A percentile compares a stretch with the other conserved stretches of the same genome.
These are phyloP conservation scores for Pleurotus platypus DNA, from an alignment of 768 basidiomycete species.

Conservation along the genomic window DNA sequence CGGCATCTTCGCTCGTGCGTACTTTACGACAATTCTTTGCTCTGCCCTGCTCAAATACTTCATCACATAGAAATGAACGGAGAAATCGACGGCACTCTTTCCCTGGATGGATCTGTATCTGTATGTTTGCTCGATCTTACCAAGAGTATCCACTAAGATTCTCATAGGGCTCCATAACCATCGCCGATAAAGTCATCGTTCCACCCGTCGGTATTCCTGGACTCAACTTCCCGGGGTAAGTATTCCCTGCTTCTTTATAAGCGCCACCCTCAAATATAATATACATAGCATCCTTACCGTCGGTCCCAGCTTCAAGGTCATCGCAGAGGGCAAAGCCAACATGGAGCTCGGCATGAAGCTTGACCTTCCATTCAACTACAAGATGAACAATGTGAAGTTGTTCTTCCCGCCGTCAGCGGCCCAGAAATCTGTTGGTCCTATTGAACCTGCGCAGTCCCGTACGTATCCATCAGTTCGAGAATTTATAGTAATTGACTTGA, in stretches of 20 bases:
- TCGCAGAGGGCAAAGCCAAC: conserved; percentile 23
- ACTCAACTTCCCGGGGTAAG: conserved; percentile 27
- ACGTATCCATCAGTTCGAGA: conserved; percentile 8
- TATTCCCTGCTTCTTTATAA: background rate
- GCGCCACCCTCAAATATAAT: background rate
- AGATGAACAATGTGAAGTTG: conserved; percentile 24
- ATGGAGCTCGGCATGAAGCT: conserved; percentile 27
- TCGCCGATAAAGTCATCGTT: conserved; percentile 24
- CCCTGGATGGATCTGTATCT: conserved; percentile 20
- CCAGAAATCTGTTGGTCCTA: conserved; percentile 17
- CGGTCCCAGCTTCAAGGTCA: conserved; percentile 35
- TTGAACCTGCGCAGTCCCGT: conserved; percentile 26
- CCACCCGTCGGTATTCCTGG: conserved; percentile 26
- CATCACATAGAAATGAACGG: conserved; percentile 17
- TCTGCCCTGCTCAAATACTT: background rate
- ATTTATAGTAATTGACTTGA: background rate
- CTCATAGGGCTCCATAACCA: conserved; percentile 21
- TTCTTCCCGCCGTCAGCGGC: conserved; percentile 31
- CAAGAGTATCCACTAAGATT: background rate
- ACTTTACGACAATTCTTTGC: background rate
- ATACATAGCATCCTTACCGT: conserved; percentile 29
- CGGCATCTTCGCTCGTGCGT: conserved; percentile 17
- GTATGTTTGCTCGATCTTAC: conserved; percentile 12
- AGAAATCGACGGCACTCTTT: conserved; percentile 23
- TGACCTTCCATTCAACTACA: conserved; percentile 25